Percentiles rank a stretch among this genome's conserved stretches.
phyloP scores from a whole-genome alignment of 169 alveolate species.

The Miamiensis avidus region DNA sequence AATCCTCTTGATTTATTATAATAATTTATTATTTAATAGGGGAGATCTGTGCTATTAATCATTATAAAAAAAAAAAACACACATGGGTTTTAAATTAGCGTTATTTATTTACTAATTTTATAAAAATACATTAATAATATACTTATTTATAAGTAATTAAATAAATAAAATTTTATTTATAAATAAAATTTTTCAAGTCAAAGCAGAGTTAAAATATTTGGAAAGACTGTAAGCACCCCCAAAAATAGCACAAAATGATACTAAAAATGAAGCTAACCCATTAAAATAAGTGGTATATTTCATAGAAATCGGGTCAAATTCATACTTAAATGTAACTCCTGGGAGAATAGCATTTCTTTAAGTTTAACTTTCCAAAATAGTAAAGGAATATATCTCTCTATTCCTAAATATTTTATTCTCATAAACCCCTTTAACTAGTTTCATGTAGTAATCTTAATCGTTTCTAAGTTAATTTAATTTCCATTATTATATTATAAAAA shows the following conservation, averaged over 20 bases:
- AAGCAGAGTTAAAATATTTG: background rate
- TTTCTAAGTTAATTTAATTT: background rate
- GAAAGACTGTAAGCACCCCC: conserved; percentile 19
- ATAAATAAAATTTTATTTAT: too few species aligned
- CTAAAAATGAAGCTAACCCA: conserved; percentile 11
- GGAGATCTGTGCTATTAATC: too few species aligned
- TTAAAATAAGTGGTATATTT: conserved; percentile 7
- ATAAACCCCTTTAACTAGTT: conserved; percentile 29
- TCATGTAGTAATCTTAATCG: conserved; percentile 37
- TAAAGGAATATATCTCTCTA: conserved; percentile 19
- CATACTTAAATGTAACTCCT: conserved; percentile 31
- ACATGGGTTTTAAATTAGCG: too few species aligned
- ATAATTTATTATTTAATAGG: too few species aligned
- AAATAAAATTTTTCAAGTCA: too few species aligned
- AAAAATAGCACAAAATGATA: conserved; percentile 24
- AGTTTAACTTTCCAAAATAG: conserved; percentile 11
- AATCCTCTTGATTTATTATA: too few species aligned
- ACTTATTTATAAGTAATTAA: too few species aligned
- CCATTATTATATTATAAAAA: too few species aligned
- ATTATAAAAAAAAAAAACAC: too few species aligned
- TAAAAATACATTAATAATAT: too few species aligned
- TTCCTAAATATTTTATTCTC: conserved; percentile 5
- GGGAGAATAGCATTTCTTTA: conserved; percentile 31
- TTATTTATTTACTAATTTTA: too few species aligned
- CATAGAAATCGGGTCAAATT: conserved; percentile 39